A percentile compares a stretch with the other conserved stretches of the same genome.
Evolutionary conservation across 2,329 filamentous ascomycete genomes (phyloP).

Genomic region (Fusarium sp.): DNA sequence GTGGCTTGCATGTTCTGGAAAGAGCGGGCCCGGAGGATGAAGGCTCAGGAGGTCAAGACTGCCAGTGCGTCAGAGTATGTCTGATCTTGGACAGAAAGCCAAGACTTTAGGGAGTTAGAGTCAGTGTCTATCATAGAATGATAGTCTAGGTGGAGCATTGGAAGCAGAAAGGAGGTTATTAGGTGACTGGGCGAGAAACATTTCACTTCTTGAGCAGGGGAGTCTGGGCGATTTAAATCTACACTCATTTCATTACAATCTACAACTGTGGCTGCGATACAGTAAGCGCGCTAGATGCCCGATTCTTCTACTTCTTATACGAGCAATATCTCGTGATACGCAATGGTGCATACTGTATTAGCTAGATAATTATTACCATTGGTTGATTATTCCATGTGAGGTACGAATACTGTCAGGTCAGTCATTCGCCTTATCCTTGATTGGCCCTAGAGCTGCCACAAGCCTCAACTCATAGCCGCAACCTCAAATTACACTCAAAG

Average conservation of each 20-base stretch:
- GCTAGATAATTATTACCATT: background rate
- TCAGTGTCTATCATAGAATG: background rate
- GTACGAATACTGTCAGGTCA: background rate
- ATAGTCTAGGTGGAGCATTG: background rate
- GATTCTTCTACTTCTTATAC: background rate
- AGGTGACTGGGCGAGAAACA: background rate
- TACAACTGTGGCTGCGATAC: background rate
- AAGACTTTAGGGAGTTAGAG: too few relatives aligned
- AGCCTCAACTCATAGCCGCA: conserved; percentile 2
- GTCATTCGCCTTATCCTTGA: conserved; percentile 10
- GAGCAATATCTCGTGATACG: background rate
- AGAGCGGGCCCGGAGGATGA: conserved; percentile 1
- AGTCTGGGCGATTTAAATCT: background rate
- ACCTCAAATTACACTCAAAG: conserved; percentile 11
- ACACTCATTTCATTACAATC: background rate
- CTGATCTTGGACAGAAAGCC: background rate
- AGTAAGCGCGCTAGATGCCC: background rate
- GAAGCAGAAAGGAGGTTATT: background rate
- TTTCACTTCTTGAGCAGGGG: background rate
- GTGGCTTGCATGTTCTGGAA: conserved; percentile 16
- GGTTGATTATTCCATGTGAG: background rate
- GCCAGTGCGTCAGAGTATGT: background rate
- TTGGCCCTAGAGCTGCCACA: conserved; percentile 15
- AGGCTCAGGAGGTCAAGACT: conserved; percentile 9
- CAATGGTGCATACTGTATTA: background rate